Evolutionary conservation across 2,329 filamentous ascomycete genomes (phyloP).

Genomic region (Hysterium pulicare): DNA sequence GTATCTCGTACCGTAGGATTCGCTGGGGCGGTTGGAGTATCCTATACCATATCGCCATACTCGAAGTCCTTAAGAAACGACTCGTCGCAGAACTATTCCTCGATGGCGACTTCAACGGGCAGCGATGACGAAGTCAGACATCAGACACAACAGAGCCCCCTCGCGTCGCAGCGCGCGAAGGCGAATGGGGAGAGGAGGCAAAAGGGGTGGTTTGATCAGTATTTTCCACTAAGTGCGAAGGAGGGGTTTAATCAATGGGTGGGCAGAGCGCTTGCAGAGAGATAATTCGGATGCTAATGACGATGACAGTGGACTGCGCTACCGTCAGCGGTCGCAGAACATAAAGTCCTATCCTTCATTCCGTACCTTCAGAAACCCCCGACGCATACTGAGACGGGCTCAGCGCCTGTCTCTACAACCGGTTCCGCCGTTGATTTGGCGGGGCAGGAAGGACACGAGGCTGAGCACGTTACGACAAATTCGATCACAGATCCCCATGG

Average conservation of each 20-base stretch:
- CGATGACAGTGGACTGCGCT: conserved; percentile 73
- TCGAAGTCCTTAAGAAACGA: conserved; percentile 28
- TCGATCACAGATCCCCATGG: conserved; percentile 70
- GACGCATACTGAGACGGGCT: conserved; percentile 63
- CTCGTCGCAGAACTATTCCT: conserved; percentile 18
- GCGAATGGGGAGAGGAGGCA: conserved; percentile 29
- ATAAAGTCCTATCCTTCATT: conserved; percentile 80
- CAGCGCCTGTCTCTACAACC: conserved; percentile 45
- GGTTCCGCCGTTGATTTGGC: conserved; percentile 39
- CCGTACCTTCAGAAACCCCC: conserved; percentile 75
- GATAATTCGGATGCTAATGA: neutral
- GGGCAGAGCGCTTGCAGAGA: conserved; percentile 32
- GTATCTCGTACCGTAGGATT: conserved; percentile 22
- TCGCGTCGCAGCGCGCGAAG: conserved; percentile 48
- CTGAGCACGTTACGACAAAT: conserved; percentile 46
- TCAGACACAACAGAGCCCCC: conserved; percentile 44
- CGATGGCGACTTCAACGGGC: conserved; percentile 25
- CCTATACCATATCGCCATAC: conserved; percentile 26
- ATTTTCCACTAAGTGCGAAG: conserved; percentile 87
- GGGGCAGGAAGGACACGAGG: conserved; percentile 34
- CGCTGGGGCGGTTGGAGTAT: conserved; percentile 29
- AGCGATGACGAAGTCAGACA: conserved; percentile 15
- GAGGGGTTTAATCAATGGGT: conserved; percentile 92
- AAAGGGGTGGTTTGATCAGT: conserved; percentile 38
- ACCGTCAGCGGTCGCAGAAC: conserved; percentile 80